These are phyloP conservation scores for Coniosporium tulheliwenetii DNA, from an alignment of 2,329 filamentous ascomycete genomes.

Conservation along the genomic window DNA sequence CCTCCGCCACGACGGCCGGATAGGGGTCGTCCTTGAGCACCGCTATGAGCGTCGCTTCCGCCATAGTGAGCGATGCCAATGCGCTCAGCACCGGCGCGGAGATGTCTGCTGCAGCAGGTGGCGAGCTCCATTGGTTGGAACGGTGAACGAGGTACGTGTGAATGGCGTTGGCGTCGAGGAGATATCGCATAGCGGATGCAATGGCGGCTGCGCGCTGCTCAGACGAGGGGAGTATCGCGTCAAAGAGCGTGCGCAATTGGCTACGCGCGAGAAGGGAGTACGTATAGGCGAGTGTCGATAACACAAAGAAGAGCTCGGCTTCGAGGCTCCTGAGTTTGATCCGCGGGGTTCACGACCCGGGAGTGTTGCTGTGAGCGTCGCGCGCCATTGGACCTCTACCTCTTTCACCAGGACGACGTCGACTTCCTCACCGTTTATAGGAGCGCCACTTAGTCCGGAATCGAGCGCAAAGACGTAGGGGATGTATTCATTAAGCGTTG, in stretches of 20 bases:
- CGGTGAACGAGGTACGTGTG: conserved; percentile 55
- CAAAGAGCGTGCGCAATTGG: conserved; percentile 59
- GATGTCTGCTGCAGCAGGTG: conserved; percentile 21
- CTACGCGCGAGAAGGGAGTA: conserved; percentile 58
- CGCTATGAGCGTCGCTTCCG: conserved; percentile 78
- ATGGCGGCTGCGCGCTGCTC: conserved; percentile 58
- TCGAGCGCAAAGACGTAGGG: conserved; percentile 72
- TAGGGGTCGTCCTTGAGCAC: conserved; percentile 94
- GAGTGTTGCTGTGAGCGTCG: conserved; percentile 53
- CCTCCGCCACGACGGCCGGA: conserved; percentile 63
- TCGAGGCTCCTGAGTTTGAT: conserved; percentile 59
- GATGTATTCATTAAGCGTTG: conserved; percentile 60
- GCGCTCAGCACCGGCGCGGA: conserved; percentile 26
- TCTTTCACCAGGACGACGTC: conserved; percentile 51
- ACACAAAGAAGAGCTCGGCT: conserved; percentile 66
- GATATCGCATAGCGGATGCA: conserved; percentile 56
- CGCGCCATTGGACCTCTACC: conserved; percentile 65
- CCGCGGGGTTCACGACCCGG: conserved; percentile 50
- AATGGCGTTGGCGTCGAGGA: conserved; percentile 65
- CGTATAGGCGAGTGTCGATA: conserved; percentile 63
- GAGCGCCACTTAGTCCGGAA: conserved; percentile 45
- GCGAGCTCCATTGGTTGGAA: conserved; percentile 24
- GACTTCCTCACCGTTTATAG: conserved; percentile 44
- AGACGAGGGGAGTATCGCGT: conserved; percentile 40
- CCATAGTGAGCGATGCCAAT: conserved; percentile 49